Percentiles rank a stretch among this genome's conserved stretches.
phyloP scores from a whole-genome alignment of 495 filamentous ascomycete species.

The Aspergillus conjunctus region DNA sequence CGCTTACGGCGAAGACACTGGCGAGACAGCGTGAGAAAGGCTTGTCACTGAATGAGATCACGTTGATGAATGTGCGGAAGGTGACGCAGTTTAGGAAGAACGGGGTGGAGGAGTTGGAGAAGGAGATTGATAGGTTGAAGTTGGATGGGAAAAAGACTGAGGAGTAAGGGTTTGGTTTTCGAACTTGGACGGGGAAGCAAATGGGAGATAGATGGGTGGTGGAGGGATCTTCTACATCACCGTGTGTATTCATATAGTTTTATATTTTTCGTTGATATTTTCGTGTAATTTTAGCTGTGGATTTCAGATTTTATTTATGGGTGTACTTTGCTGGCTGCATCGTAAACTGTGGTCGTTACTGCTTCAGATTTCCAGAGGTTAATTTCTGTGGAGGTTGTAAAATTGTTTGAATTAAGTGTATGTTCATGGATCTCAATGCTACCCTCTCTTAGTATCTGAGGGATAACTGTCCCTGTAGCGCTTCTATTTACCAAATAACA shows the following conservation, averaged over 20 bases:
- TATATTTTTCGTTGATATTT: constrained; percentile 8
- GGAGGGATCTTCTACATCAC: not conserved
- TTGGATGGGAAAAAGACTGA: constrained; percentile 14
- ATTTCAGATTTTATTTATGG: not conserved
- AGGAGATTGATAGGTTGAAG: constrained; percentile 66
- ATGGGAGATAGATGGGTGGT: too few species aligned
- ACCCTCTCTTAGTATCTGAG: not conserved
- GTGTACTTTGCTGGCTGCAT: too few species aligned
- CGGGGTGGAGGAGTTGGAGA: constrained; percentile 68
- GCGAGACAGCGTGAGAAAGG: constrained; percentile 59
- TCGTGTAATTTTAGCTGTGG: constrained; percentile 27
- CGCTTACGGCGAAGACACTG: constrained; percentile 81
- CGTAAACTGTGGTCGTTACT: too few species aligned
- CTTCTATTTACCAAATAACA: constrained; percentile 1
- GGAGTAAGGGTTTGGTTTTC: not conserved
- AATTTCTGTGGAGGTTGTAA: not conserved
- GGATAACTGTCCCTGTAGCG: not conserved
- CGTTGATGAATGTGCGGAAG: constrained; percentile 75
- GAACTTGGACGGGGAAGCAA: not conserved
- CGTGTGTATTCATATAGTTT: not conserved
- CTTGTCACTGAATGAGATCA: constrained; percentile 63
- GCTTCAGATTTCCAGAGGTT: too few species aligned
- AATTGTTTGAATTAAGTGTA: not conserved
- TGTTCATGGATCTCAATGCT: constrained; percentile 1
- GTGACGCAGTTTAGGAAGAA: constrained; percentile 75